phyloP scores from a whole-genome alignment of 805 yeast species.

The Pichia eremophila region DNA sequence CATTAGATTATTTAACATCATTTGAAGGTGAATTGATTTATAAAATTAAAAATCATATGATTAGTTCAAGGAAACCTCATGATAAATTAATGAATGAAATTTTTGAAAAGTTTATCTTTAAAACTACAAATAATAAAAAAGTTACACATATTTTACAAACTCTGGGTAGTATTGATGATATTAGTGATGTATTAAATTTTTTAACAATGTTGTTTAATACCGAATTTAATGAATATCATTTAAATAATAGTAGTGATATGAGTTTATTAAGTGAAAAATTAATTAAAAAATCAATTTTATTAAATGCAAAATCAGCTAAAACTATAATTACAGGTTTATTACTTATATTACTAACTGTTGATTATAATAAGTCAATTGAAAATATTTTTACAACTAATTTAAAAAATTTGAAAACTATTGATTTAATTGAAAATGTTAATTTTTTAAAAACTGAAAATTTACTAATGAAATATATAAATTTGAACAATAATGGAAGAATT shows the following conservation, averaged over 20 bases:
- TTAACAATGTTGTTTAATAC: slow-evolving; percentile 24
- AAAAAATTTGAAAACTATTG: slow-evolving; percentile 9
- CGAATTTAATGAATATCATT: slow-evolving; percentile 12
- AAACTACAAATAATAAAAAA: slow-evolving; percentile 31
- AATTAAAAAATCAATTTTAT: slow-evolving; percentile 14
- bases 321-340: slow-evolving; percentile 19
- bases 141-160: slow-evolving; percentile 28
- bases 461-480: slow-evolving; percentile 7
- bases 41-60: slow-evolving; percentile 23
- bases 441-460: slow-evolving; percentile 1
- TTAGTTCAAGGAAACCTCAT: slow-evolving; percentile 29
- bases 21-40: slow-evolving; percentile 33
- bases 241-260: slow-evolving; percentile 14
- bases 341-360: slow-evolving; percentile 24
- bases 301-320: slow-evolving; percentile 12
- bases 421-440: slow-evolving; percentile 1
- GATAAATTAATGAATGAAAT: slow-evolving; percentile 28
- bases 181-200: slow-evolving; percentile 28
- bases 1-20: slow-evolving; percentile 9
- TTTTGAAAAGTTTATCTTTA: slow-evolving; percentile 33
- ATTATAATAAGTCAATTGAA: slow-evolving; percentile 21
- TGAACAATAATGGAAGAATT: slow-evolving; percentile 18
- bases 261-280: slow-evolving; percentile 19
- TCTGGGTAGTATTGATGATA: slow-evolving; percentile 13
- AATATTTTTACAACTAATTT: slow-evolving; percentile 15